phyloP scores from a whole-genome alignment of 257 asterid genomes.

The Solanum rostratum region DNA sequence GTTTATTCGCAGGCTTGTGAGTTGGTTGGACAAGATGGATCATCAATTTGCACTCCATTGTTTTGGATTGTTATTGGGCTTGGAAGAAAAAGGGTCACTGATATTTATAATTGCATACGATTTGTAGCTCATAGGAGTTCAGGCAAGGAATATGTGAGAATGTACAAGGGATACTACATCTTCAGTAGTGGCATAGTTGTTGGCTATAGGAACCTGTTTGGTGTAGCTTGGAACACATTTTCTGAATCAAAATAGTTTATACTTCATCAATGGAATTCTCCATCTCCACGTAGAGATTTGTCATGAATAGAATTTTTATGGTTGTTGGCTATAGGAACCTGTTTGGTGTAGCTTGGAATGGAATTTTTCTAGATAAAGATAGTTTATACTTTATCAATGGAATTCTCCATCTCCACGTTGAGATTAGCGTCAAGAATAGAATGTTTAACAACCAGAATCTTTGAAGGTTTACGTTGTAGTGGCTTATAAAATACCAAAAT shows the following conservation, averaged over 20 bases:
- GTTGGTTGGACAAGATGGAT: conserved; percentile 73
- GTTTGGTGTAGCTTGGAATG: conserved; percentile 50
- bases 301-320: too few relatives aligned
- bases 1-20: conserved; percentile 71
- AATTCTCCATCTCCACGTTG: conserved; percentile 31
- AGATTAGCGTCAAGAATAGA: too few relatives aligned
- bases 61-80: conserved; percentile 72
- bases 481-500: neutral
- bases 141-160: conserved; percentile 36
- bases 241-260: conserved; percentile 46
- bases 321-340: conserved; percentile 61
- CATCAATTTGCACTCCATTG: conserved; percentile 45
- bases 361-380: conserved; percentile 38
- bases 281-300: too few relatives aligned
- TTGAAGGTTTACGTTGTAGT: too few relatives aligned
- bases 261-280: conserved; percentile 52
- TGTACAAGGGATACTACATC: conserved; percentile 48
- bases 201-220: conserved; percentile 58
- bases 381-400: conserved; percentile 59
- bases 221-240: conserved; percentile 53
- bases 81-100: conserved; percentile 62
- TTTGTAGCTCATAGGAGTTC: conserved; percentile 49
- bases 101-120: conserved; percentile 55
- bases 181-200: conserved; percentile 70
- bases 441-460: too few relatives aligned